Evolutionary conservation across 495 filamentous ascomycete species (phyloP).

Genomic region (Penicillium subrubescens): DNA sequence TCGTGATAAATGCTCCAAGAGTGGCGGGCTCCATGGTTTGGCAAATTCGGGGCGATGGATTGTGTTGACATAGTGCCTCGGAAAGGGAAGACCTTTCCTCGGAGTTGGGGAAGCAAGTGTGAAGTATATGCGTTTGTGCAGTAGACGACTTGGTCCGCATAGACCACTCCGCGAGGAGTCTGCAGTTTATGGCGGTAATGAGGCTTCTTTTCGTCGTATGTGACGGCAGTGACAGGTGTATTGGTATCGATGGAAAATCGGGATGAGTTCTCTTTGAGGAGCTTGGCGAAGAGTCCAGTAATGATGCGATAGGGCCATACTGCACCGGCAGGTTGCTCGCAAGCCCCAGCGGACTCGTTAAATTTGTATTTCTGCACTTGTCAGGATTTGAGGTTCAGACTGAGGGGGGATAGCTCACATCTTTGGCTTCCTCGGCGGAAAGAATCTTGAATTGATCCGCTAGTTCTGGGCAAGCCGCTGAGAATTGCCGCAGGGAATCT

Average conservation of each 20-base stretch:
- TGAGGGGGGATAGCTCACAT: background rate
- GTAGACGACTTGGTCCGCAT: constrained; percentile 7
- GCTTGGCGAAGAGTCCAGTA: constrained; percentile 4
- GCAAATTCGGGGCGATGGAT: background rate
- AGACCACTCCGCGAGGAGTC: background rate
- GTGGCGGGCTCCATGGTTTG: constrained; percentile 3
- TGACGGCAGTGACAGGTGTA: background rate
- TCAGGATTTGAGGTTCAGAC: background rate
- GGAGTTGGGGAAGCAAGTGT: background rate
- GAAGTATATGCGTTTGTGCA: constrained; percentile 6
- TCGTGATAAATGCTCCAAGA: constrained; percentile 9
- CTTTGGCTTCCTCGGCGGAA: constrained; percentile 2
- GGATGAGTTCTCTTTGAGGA: background rate
- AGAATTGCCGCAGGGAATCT: constrained; percentile 3
- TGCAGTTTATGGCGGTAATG: background rate
- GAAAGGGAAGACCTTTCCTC: constrained; percentile 7
- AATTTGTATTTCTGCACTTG: constrained; percentile 4
- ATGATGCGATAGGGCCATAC: constrained; percentile 4
- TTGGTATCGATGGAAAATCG: constrained; percentile 7
- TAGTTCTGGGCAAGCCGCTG: background rate
- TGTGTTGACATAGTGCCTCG: constrained; percentile 5
- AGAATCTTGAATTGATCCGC: constrained; percentile 8
- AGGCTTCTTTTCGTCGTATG: background rate
- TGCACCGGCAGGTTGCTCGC: constrained; percentile 4
- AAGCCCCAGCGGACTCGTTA: constrained; percentile 3